Conservation (phyloP, 805 yeast genomes). For the Wickerhamomyces mucosus region DNA sequence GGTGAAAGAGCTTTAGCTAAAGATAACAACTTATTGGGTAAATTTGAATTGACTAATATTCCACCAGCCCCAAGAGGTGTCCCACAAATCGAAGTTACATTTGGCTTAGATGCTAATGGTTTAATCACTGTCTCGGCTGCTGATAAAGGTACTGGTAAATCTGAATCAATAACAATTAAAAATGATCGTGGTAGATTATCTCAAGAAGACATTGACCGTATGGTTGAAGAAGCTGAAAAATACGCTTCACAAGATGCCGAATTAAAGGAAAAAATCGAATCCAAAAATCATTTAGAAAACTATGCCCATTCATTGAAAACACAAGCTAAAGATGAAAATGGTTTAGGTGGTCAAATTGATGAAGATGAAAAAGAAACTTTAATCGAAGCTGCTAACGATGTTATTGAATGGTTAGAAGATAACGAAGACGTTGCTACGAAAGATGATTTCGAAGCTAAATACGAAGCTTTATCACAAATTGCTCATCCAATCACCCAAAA, state of each 20-base stretch:
- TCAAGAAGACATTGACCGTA: slow-evolving; percentile 90
- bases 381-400: slow-evolving; percentile 79
- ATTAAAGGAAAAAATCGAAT: slow-evolving; percentile 75
- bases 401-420: slow-evolving; percentile 82
- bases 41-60: slow-evolving; percentile 77
- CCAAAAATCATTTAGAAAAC: slow-evolving; percentile 82
- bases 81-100: slow-evolving; percentile 87
- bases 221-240: slow-evolving; percentile 96
- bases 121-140: slow-evolving; percentile 78
- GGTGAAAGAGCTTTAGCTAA: slow-evolving; percentile 95
- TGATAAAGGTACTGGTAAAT: slow-evolving; percentile 92
- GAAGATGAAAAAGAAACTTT: slow-evolving; percentile 89
- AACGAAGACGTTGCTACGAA: slow-evolving; percentile 77
- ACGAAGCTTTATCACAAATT: slow-evolving; percentile 65
- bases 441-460: slow-evolving; percentile 92
- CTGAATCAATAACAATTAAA: slow-evolving; percentile 83
- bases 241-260: slow-evolving; percentile 86
- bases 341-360: slow-evolving; percentile 69
- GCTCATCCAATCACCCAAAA: slow-evolving; percentile 92
- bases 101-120: slow-evolving; percentile 81
- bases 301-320: slow-evolving; percentile 77
- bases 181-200: slow-evolving; percentile 92
- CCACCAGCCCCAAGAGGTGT: slow-evolving; percentile 92
- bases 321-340: slow-evolving; percentile 45
- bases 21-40: slow-evolving; percentile 86